Evolutionary conservation across 495 filamentous ascomycete species (phyloP).

Genomic region (Talaromyces wortmannii): DNA sequence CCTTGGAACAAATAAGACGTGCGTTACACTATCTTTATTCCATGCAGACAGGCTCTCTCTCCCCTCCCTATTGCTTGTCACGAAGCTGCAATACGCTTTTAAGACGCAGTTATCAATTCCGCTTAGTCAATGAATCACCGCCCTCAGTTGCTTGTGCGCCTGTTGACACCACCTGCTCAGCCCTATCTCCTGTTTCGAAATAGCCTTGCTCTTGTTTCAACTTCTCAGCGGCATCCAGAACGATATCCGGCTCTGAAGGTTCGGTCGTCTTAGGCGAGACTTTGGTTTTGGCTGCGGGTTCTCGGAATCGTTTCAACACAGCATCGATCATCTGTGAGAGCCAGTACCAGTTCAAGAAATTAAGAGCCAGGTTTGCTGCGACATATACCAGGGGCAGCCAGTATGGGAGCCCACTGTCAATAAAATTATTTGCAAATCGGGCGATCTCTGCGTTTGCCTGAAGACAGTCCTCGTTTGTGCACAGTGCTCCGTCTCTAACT

Average conservation of each 20-base stretch:
- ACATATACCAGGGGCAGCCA: slow-evolving; percentile 81
- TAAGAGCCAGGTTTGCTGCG: slow-evolving; percentile 69
- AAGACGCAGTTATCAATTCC: background rate
- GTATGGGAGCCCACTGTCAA: slow-evolving; percentile 49
- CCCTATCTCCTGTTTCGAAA: slow-evolving; percentile 18
- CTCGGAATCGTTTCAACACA: slow-evolving; percentile 79
- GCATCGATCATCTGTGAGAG: slow-evolving; percentile 95
- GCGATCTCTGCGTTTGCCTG: slow-evolving; percentile 40
- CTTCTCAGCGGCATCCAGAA: slow-evolving; percentile 30
- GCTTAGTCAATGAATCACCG: slow-evolving; percentile 1
- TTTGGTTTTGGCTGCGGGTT: slow-evolving; percentile 9
- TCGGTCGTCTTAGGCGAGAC: background rate
- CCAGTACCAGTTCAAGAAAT: slow-evolving; percentile 90
- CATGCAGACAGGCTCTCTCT: no score
- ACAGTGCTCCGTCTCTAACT: slow-evolving; percentile 20
- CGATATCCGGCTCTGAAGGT: slow-evolving; percentile 13
- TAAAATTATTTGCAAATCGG: slow-evolving; percentile 39
- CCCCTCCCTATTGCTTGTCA: no score
- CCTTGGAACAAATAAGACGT: no score
- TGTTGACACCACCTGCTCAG: slow-evolving; percentile 15
- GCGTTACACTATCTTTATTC: no score
- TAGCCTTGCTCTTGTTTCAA: slow-evolving; percentile 28
- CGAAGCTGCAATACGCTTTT: no score
- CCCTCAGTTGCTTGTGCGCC: background rate
- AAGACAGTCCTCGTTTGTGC: slow-evolving; percentile 26